phyloP scores from a whole-genome alignment of 2,329 filamentous ascomycete species.

The Hawksworthiomyces lignivorus region DNA sequence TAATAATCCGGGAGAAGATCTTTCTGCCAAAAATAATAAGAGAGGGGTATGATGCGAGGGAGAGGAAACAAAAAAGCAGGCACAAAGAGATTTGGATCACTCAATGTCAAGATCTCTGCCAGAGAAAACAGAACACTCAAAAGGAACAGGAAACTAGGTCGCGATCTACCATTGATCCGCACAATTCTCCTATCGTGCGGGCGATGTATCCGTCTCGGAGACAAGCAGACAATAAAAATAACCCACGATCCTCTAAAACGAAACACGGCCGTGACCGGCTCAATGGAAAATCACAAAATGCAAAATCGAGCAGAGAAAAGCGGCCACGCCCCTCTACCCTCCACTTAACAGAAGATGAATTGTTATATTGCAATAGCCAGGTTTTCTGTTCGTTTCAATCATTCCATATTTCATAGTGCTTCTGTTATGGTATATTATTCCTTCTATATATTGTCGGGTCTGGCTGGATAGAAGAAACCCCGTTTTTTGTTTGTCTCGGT shows the following conservation, averaged over 20 bases:
- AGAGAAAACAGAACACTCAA: too few species aligned
- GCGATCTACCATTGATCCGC: constrained; percentile 1
- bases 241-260: constrained; percentile 2
- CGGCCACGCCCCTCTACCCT: too few species aligned
- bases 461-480: not conserved
- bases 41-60: too few species aligned
- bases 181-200: too few species aligned
- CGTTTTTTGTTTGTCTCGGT: not conserved
- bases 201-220: too few species aligned
- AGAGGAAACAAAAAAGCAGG: too few species aligned
- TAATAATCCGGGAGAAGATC: not conserved
- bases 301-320: not conserved
- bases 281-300: not conserved
- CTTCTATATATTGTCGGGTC: not conserved
- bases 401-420: too few species aligned
- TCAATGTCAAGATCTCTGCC: too few species aligned
- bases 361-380: constrained; percentile 1
- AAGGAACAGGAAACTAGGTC: constrained; percentile 1
- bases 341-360: constrained; percentile 1
- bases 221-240: not conserved
- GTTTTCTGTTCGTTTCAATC: not conserved
- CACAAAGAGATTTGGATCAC: too few species aligned
- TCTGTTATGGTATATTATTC: too few species aligned
- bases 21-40: too few species aligned
- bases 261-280: constrained; percentile 5